Base-by-base conservation (phyloP, 2,329 filamentous ascomycete genomes). In the Aspergillus fructus region DNA sequence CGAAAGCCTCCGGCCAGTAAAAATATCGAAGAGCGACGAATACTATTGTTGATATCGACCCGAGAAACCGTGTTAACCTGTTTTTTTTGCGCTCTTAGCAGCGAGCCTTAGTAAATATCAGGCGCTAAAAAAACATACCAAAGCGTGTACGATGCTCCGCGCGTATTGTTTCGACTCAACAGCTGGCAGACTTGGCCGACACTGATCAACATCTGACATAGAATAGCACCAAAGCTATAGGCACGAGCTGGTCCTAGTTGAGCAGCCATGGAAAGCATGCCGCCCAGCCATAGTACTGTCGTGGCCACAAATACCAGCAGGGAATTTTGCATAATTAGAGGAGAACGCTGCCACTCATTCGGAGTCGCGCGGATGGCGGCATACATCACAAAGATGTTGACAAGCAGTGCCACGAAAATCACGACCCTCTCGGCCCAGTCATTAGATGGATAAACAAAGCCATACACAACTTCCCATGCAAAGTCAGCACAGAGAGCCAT, bases 401-500 rank as follows among this genome's bases (percentile, higher is more conserved):
- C 34, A 19, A 49, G 4, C 11, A 64, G 23, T 2, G 57, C 62
- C 3, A 23, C n/a, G 0, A 57, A 11, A n/a, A 50, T 51, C 13
- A 59, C 55, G 3, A 19, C 21, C n/a, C 45, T 40, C 37, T 64
- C 60, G 13, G 45, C 9, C 15, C 34, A 3, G n/a, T 52, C 54
- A 23, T 54, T 58, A 39, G 61, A 58, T 4, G 59, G 60, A 53
- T 64, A 63, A 11, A 64, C 41, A 5, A 61, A 13, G n/a, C 39
- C 40, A 27, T 62, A 65, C 5, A 62, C 49, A 3, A 59, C n/a
- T 19, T 66, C 62, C 62, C 59, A 66, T 8, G 61, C 59, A 23
- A 66, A 47, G 23, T 64, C 63, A 46, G 53, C 54, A 48, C 61
- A 60, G 8, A 63, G 47, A 4, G 62, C 48, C 41, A 62, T 56